Evolutionary conservation across 352 stramenopile species (phyloP).

Genomic region (Globisporangium takayamanum): DNA sequence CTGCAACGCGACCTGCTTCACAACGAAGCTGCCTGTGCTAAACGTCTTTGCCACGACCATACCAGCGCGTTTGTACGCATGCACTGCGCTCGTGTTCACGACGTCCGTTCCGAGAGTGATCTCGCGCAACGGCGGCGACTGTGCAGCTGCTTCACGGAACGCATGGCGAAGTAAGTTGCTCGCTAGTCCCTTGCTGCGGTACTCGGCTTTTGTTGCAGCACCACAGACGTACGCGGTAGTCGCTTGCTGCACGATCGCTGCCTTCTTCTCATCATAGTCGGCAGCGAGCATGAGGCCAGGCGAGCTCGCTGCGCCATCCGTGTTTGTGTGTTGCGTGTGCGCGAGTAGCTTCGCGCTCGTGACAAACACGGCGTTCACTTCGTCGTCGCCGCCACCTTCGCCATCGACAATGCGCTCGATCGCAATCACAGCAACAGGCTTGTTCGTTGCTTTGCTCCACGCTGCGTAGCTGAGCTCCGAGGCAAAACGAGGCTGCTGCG

Average conservation of each 20-base stretch:
- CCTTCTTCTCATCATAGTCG: constrained; percentile 1
- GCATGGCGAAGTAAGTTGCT: neutral
- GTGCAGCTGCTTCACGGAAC: neutral
- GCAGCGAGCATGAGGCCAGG: neutral
- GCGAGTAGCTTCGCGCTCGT: neutral
- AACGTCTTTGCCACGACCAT: constrained; percentile 13
- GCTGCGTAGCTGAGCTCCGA: constrained; percentile 16
- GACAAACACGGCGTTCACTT: neutral
- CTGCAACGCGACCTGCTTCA: neutral
- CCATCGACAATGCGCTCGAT: constrained; percentile 4
- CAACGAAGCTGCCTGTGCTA: neutral
- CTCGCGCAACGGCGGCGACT: neutral
- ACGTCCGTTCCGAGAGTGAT: constrained; percentile 18
- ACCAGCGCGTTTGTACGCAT: constrained; percentile 11
- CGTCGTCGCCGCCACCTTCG: neutral
- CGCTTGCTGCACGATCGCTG: neutral
- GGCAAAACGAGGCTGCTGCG: constrained; percentile 11
- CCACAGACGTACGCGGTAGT: constrained; percentile 12
- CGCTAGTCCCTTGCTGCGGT: constrained; percentile 6
- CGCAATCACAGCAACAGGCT: neutral
- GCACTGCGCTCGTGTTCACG: constrained; percentile 12
- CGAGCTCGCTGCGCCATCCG: neutral
- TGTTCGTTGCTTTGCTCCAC: constrained; percentile 1
- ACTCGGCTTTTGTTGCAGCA: constrained; percentile 1
- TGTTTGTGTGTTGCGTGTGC: neutral